phyloP scores from a whole-genome alignment of 352 stramenopile species.

The Pythium utonaiense region DNA sequence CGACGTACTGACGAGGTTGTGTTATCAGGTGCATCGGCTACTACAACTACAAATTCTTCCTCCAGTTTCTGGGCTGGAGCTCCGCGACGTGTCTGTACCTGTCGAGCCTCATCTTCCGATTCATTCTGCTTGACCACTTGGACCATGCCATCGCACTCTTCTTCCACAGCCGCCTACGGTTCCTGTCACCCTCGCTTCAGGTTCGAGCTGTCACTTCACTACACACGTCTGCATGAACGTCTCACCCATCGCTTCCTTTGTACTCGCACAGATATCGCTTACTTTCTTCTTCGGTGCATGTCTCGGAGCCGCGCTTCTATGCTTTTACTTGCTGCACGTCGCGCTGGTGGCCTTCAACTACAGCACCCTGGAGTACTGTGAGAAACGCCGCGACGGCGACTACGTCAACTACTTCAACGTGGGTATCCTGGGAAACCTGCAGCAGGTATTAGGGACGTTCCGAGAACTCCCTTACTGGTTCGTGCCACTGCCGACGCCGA shows the following conservation, averaged over 20 bases:
- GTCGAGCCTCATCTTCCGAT: slow-evolving; percentile 63
- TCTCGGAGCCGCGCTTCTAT: slow-evolving; percentile 56
- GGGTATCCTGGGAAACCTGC: slow-evolving; percentile 65
- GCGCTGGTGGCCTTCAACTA: slow-evolving; percentile 67
- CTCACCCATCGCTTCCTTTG: neutral
- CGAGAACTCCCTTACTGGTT: slow-evolving; percentile 67
- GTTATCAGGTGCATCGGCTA: slow-evolving; percentile 73
- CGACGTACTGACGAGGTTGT: neutral
- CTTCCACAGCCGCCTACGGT: slow-evolving; percentile 45
- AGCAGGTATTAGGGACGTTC: slow-evolving; percentile 72
- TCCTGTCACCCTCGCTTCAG: slow-evolving; percentile 59
- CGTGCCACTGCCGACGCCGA: slow-evolving; percentile 59
- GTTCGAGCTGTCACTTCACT: slow-evolving; percentile 19
- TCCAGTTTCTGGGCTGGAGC: slow-evolving; percentile 82
- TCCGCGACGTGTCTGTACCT: slow-evolving; percentile 62
- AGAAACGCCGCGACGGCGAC: slow-evolving; percentile 73
- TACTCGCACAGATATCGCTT: slow-evolving; percentile 38
- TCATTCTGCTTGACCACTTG: slow-evolving; percentile 48
- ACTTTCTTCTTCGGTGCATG: slow-evolving; percentile 73
- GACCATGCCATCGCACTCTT: slow-evolving; percentile 51
- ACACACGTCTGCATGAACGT: no score
- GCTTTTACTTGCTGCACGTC: slow-evolving; percentile 79
- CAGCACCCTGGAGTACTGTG: slow-evolving; percentile 86
- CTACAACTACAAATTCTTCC: slow-evolving; percentile 90
- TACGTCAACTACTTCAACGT: slow-evolving; percentile 83